These are phyloP conservation scores for Coemansia sp. DNA, from an alignment of 192 early-diverging fungal genomes.

Conservation along the genomic window DNA sequence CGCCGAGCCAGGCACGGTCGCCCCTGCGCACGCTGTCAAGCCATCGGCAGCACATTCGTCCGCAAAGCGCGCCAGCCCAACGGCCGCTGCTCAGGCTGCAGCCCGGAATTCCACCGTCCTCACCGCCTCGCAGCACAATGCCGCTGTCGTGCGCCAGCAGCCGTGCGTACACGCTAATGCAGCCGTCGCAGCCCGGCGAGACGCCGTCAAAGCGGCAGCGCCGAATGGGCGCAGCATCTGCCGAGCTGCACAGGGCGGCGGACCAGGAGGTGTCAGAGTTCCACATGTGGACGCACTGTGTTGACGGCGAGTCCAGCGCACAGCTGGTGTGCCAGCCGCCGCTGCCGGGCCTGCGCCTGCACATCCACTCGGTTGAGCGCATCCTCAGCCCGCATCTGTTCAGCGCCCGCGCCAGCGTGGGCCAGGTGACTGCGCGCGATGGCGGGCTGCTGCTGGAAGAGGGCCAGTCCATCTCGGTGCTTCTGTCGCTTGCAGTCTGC, in stretches of 20 bases:
- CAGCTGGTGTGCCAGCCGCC: slow-evolving; percentile 18
- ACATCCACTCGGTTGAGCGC: slow-evolving; percentile 2
- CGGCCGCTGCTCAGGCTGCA: slow-evolving; percentile 25
- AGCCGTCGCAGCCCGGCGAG: not conserved
- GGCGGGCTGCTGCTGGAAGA: not conserved
- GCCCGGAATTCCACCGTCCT: not conserved
- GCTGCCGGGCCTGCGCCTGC: slow-evolving; percentile 13
- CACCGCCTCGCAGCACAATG: not conserved
- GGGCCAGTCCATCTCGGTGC: slow-evolving; percentile 17
- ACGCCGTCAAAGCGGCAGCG: slow-evolving; percentile 35
- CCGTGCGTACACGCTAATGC: not conserved
- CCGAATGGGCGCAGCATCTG: slow-evolving; percentile 10
- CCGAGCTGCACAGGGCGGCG: slow-evolving; percentile 14
- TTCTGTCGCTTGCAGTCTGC: slow-evolving; percentile 35
- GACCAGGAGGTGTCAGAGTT: slow-evolving; percentile 25
- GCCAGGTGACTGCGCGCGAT: slow-evolving; percentile 1
- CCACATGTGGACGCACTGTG: slow-evolving; percentile 43
- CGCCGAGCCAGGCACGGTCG: not conserved
- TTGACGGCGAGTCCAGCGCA: slow-evolving; percentile 10
- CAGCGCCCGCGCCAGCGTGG: slow-evolving; percentile 13
- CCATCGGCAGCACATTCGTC: slow-evolving; percentile 9
- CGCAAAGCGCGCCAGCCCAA: slow-evolving; percentile 2
- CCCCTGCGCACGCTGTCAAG: slow-evolving; percentile 20
- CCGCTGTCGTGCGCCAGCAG: not conserved
- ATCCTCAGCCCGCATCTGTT: slow-evolving; percentile 31